Evolutionary conservation across 1,139 yeast species (phyloP).

Genomic region (Meyerozyma athensensis): DNA sequence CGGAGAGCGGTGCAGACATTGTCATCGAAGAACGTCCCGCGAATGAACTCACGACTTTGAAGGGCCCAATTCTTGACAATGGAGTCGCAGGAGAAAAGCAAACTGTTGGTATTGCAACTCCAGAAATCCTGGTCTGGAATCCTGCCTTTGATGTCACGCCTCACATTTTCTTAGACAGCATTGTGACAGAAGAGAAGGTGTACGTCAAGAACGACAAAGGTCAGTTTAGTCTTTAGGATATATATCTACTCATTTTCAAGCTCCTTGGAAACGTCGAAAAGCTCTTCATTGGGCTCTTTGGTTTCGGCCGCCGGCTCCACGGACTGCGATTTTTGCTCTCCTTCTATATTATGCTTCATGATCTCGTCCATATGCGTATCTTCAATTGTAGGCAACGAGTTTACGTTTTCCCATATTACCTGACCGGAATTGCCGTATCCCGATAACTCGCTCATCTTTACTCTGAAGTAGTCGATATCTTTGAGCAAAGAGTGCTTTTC

Average conservation of each 20-base stretch:
- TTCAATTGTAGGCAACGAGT: conserved; percentile 49
- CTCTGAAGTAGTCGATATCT: conserved; percentile 65
- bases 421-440: conserved; percentile 69
- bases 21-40: conserved; percentile 85
- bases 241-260: conserved; percentile 3
- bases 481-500: conserved; percentile 51
- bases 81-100: conserved; percentile 40
- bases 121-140: conserved; percentile 85
- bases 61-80: conserved; percentile 49
- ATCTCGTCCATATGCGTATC: conserved; percentile 44
- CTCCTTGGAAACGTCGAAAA: conserved; percentile 2
- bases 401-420: conserved; percentile 61
- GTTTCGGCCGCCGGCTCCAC: neutral
- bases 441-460: conserved; percentile 51
- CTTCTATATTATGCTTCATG: conserved; percentile 39
- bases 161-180: conserved; percentile 72
- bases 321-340: conserved; percentile 10
- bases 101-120: conserved; percentile 79
- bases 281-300: neutral
- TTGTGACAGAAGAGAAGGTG: conserved; percentile 74
- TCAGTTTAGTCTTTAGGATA: conserved; percentile 31
- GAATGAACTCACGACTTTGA: conserved; percentile 69
- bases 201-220: conserved; percentile 43
- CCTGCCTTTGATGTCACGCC: conserved; percentile 97
- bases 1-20: conserved; percentile 66